phyloP scores from a whole-genome alignment of 306 rosid genomes.

The Prunus persica region DNA sequence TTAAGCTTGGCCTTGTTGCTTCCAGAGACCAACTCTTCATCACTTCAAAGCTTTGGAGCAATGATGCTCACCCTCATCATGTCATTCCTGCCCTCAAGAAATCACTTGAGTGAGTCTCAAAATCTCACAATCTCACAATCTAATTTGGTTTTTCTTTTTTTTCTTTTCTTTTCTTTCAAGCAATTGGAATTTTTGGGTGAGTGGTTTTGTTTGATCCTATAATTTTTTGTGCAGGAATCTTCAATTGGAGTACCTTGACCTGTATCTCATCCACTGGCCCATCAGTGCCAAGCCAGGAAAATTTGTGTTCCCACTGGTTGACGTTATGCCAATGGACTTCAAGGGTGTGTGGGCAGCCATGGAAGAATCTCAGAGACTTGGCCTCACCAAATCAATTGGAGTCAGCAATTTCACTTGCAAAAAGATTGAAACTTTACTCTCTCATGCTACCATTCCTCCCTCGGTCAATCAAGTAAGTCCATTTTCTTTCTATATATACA shows the following conservation, averaged over 20 bases:
- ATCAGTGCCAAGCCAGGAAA: constrained; percentile 22
- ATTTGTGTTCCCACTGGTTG: background rate
- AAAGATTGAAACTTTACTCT: constrained; percentile 26
- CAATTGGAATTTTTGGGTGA: background rate
- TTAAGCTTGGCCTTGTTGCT: constrained; percentile 13
- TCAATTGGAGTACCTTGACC: constrained; percentile 25
- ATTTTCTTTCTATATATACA: background rate
- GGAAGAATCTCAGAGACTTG: constrained; percentile 35
- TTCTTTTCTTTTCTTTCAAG: background rate
- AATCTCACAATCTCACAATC: background rate
- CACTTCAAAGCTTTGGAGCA: constrained; percentile 25
- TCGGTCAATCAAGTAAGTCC: constrained; percentile 28
- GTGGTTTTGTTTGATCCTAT: background rate
- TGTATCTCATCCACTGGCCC: constrained; percentile 32
- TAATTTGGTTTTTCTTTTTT: background rate
- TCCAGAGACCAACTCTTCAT: constrained; percentile 22
- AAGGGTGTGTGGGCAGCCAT: constrained; percentile 28
- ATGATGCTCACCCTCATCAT: constrained; percentile 20
- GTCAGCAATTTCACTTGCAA: constrained; percentile 35
- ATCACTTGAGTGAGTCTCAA: constrained; percentile 13
- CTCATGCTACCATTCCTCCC: constrained; percentile 40
- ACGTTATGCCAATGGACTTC: constrained; percentile 28
- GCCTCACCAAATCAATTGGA: constrained; percentile 32
- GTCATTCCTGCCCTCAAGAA: constrained; percentile 22
- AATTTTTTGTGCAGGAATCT: constrained; percentile 4